Base-by-base conservation (phyloP, 2,329 filamentous ascomycete species). In the Pseudocercospora vitis region DNA sequence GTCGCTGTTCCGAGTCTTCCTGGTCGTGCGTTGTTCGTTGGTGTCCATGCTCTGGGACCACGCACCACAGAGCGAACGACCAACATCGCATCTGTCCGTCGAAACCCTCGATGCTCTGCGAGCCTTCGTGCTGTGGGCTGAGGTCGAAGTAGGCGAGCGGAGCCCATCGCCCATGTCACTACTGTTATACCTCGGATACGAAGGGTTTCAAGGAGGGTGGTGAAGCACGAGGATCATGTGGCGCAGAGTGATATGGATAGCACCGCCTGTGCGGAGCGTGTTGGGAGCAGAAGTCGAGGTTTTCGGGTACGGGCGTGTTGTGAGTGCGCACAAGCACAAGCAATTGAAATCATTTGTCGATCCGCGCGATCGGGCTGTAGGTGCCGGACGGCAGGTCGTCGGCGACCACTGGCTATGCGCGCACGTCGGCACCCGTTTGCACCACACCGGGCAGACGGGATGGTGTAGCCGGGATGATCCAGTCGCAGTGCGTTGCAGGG, bases 371-470 rank as follows among this genome's bases (percentile, higher is more conserved):
- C 37, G 37, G 35, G 33, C 50, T 42, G 47, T 40, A 52, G 49
- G 50, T 55, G 48, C 56, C 52, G 50, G 42, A 35, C 26, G 24
- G 32, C 31, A 39, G 35, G 7, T 42, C 47, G 46, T 28, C 45
- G 42, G 39, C 39, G 37, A 29, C 28, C 44, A 46, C 35, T 46
- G 42, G 44, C 23, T 28, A 26, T 50, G 28, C 42, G 44, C 16
- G 24, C 45, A 55, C 50, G 56, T 56, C 56, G 56, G 56, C 44
- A 59, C 46, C 50, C 53, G 51, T 53, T 47, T 52, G 57, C 52
- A 19, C 48, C 48, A 55, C 50, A 26, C 40, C 49, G 51, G 55
- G 42, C 29, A 46, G 47, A 35, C 48, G 58, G 57, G 48, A 50
- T 50, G 56, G n/a, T 55, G 52, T 29, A 31, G 52, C 56, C 47